These are phyloP conservation scores for Pezicula neosporulosa DNA, from an alignment of 2,329 filamentous ascomycete species.

Conservation along the genomic window DNA sequence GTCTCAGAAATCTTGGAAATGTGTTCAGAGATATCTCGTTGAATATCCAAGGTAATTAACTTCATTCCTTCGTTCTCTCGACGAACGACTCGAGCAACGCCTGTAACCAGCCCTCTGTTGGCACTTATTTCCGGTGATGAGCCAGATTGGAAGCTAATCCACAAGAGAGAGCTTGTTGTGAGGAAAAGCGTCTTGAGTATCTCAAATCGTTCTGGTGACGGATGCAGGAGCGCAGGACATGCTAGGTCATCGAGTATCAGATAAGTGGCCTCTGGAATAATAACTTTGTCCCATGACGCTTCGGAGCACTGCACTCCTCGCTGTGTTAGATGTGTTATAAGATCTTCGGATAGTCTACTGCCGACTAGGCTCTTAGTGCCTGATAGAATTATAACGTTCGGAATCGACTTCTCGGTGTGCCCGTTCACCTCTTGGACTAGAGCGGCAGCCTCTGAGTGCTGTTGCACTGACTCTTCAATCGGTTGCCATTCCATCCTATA, in stretches of 20 bases:
- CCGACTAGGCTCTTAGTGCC: not conserved
- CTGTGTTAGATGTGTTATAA: not conserved
- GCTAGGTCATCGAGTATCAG: not conserved
- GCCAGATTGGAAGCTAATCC: not conserved
- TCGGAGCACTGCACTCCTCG: not conserved
- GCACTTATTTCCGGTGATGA: not conserved
- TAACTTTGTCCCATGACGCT: not conserved
- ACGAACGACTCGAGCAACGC: conserved; percentile 6
- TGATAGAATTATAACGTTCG: not conserved
- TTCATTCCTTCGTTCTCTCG: conserved; percentile 8
- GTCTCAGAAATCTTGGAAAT: not conserved
- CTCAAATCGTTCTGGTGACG: not conserved
- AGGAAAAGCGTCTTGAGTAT: not conserved
- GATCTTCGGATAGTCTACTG: not conserved
- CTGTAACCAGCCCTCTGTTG: conserved; percentile 2
- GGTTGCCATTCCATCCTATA: conserved; percentile 1
- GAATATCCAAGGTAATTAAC: conserved; percentile 6
- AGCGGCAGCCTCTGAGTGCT: too few relatives aligned
- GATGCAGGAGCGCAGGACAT: not conserved
- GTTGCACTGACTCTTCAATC: too few relatives aligned
- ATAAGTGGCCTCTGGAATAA: not conserved
- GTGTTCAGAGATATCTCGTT: not conserved
- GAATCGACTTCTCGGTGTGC: not conserved
- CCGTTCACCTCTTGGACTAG: too few relatives aligned
- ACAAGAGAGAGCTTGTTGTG: not conserved